Conservation (phyloP, 805 yeast species). For the Lachancea meyersii region DNA sequence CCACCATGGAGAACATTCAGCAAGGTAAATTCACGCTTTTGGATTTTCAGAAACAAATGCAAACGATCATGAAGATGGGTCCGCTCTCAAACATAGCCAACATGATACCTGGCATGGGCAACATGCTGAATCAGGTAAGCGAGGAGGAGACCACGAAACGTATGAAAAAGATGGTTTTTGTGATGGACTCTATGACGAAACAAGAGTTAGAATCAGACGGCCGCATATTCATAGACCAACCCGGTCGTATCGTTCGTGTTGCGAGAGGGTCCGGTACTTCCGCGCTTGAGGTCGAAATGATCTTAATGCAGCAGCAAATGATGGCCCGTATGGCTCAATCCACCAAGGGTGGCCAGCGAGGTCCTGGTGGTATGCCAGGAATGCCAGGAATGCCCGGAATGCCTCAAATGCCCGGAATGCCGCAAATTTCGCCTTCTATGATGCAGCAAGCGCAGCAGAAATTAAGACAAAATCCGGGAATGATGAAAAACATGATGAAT, state of each 20-base stretch:
- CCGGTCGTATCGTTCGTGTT: conserved; percentile 79
- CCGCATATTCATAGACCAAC: conserved; percentile 66
- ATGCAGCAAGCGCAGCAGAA: conserved; percentile 52
- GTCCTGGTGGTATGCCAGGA: conserved; percentile 37
- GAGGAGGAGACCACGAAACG: conserved; percentile 86
- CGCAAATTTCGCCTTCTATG: conserved; percentile 36
- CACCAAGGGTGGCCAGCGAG: conserved; percentile 39
- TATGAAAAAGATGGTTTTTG: conserved; percentile 80
- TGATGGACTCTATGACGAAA: conserved; percentile 94
- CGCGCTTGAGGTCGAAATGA: conserved; percentile 88
- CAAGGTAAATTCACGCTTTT: conserved; percentile 90
- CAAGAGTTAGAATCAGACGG: conserved; percentile 91
- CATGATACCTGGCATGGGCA: conserved; percentile 90
- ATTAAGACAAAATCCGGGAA: conserved; percentile 63
- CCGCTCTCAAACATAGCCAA: conserved; percentile 89
- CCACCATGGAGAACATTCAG: conserved; percentile 83
- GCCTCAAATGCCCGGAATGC: conserved; percentile 50
- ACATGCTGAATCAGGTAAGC: conserved; percentile 79
- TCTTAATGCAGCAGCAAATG: conserved; percentile 84
- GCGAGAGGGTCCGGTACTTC: conserved; percentile 94
- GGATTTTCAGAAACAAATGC: conserved; percentile 92
- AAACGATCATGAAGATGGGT: conserved; percentile 93
- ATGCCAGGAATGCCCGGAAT: conserved; percentile 59
- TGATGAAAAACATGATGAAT: conserved; percentile 67
- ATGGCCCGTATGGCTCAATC: conserved; percentile 90